Evolutionary conservation across 768 basidiomycete species (phyloP), one percentile per base, ranked within the genome.

Genomic region (Boletus reticulatus): DNA sequence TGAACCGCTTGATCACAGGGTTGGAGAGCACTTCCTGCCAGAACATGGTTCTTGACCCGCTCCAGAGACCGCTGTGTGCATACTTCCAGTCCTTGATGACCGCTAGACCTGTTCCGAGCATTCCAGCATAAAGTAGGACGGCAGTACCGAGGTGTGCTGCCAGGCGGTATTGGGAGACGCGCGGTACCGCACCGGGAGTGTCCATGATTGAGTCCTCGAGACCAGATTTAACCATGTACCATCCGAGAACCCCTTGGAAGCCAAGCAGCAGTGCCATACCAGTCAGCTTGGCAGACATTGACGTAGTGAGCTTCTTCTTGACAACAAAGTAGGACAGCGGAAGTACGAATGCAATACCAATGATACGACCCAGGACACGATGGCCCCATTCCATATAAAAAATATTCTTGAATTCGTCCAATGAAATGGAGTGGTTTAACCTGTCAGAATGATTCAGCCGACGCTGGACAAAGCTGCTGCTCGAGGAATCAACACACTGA

Each of bases 151-250:
- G 81, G 70, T 99, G 97, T 17, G 94, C 90, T 3, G 95, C 97
- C 24, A 99, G 84, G 12, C 97, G 82, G 70, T 99, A 99, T 69
- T 99, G 97, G 17, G 92, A 94, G 10, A 99, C 97, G 8, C 97
- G 87, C 2, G 97, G 95, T 8, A 96, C 89, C 12, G 90, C 87
- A 16, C 87, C 88, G 4, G 90, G 89, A 9, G 81, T 87, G 7
- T 86, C 80, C 75, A 98, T 79, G 50, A 92, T 76, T 12, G 89
- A 82, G 50, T 91, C 84, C 63, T 94, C 89, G 12, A 99, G 78
- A 2, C 97, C 97, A 13, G 94, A 98, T 70, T 95, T 89, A 52
- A 99, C 97, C 97, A 99, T 99, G 77, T 98, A 98, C 97, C 97
- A 99, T 27, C 97, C 97, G 19, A 99, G 79, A 19, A 83, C 79